Evolutionary conservation across 148 eudicot species (phyloP).

Genomic region (Nepenthes mirabilis): DNA sequence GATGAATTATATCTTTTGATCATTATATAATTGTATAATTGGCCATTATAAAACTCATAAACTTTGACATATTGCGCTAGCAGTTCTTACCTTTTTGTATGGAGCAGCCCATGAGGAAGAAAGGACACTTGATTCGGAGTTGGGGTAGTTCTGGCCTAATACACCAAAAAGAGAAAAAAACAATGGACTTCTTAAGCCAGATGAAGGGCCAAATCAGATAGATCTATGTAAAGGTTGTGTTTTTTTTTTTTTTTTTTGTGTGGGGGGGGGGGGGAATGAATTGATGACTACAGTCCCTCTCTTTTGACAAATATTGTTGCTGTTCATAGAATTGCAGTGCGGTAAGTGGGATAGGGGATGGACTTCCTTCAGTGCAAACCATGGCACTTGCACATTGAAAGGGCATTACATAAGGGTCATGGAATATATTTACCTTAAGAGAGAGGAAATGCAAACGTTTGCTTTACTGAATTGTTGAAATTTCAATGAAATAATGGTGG

Average conservation of each 20-base stretch:
- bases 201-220: slow-evolving; percentile 48
- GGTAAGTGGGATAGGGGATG: slow-evolving; percentile 68
- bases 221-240: slow-evolving; percentile 41
- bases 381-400: slow-evolving; percentile 88
- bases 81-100: slow-evolving; percentile 74
- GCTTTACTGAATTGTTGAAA: too few species aligned
- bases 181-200: slow-evolving; percentile 41
- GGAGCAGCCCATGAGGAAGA: slow-evolving; percentile 66
- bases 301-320: slow-evolving; percentile 39
- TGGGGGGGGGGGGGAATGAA: slow-evolving; percentile 78
- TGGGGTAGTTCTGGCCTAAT: slow-evolving; percentile 81
- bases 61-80: slow-evolving; percentile 1
- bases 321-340: slow-evolving; percentile 53
- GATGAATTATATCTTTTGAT: background rate
- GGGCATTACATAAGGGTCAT: slow-evolving; percentile 63
- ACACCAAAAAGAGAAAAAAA: slow-evolving; percentile 26
- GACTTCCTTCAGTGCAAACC: slow-evolving; percentile 66
- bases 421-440: slow-evolving; percentile 31
- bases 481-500: too few species aligned
- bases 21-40: background rate
- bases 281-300: slow-evolving; percentile 81
- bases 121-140: slow-evolving; percentile 59
- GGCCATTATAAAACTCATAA: background rate
- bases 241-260: slow-evolving; percentile 39
- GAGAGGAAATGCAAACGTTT: background rate